Percentiles rank a stretch among this genome's conserved stretches.
phyloP scores from a whole-genome alignment of 306 rosid species.

The Corylus heterophylla region DNA sequence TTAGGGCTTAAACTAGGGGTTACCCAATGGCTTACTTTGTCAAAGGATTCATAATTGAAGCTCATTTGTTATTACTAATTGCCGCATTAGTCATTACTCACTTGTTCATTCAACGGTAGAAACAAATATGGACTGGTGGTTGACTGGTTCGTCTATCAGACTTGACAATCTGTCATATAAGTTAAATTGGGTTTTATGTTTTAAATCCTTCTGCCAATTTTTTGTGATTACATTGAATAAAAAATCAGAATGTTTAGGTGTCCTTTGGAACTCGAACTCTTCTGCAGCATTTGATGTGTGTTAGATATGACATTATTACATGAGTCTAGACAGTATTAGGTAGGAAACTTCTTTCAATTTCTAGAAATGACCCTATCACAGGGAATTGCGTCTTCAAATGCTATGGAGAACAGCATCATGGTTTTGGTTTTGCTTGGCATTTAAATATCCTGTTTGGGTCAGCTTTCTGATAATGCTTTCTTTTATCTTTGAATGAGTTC shows the following conservation, averaged over 20 bases:
- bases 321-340: neutral
- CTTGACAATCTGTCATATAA: neutral
- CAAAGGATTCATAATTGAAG: neutral
- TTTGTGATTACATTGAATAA: neutral
- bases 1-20: neutral
- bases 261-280: neutral
- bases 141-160: neutral
- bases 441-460: neutral
- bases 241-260: neutral
- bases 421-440: neutral
- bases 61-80: neutral
- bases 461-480: constrained; percentile 24
- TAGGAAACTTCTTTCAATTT: neutral
- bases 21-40: neutral
- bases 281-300: too few relatives aligned
- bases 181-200: neutral
- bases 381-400: neutral
- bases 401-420: neutral
- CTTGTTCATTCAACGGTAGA: neutral
- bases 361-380: neutral
- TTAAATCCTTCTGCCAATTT: neutral
- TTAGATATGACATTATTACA: neutral
- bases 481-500: constrained; percentile 17
- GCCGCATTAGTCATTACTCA: neutral
- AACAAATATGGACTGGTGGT: neutral